Percentiles rank a stretch among this genome's conserved stretches.
Conservation (phyloP, 805 yeast species). For the Myxozyma kluyveri region DNA sequence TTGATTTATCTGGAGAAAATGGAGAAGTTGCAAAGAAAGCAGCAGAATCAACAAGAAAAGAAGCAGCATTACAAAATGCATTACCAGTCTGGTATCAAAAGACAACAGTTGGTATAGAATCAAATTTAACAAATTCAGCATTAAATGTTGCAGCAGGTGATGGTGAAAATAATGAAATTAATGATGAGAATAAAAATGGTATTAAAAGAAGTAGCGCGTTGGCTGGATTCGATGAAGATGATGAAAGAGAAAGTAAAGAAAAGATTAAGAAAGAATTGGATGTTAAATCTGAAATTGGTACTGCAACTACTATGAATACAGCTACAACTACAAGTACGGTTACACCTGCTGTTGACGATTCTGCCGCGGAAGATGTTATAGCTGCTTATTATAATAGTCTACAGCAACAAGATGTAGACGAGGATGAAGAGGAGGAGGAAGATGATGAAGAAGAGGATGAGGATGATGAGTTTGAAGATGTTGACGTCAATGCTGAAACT, state of each 20-base stretch:
- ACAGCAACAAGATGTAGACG: constrained; percentile 60
- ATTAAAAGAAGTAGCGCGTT: background rate
- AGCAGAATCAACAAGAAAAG: constrained; percentile 52
- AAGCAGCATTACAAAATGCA: constrained; percentile 82
- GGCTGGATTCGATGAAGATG: constrained; percentile 12
- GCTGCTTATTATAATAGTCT: constrained; percentile 74
- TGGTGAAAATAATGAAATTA: constrained; percentile 30
- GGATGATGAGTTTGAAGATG: constrained; percentile 36
- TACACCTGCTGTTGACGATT: constrained; percentile 19
- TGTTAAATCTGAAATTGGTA: background rate
- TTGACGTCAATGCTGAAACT: constrained; percentile 14
- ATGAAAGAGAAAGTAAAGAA: constrained; percentile 20
- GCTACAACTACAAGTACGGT: constrained; percentile 32
- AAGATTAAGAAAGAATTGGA: constrained; percentile 6
- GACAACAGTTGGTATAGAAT: constrained; percentile 71
- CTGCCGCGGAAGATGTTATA: constrained; percentile 53
- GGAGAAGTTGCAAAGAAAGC: constrained; percentile 65
- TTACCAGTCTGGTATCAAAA: constrained; percentile 95
- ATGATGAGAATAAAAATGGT: constrained; percentile 23
- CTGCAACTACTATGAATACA: background rate
- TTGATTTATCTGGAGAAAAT: constrained; percentile 51
- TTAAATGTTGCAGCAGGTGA: constrained; percentile 2
- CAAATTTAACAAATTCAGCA: constrained; percentile 52
- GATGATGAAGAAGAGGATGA: constrained; percentile 40
- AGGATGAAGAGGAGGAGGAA: constrained; percentile 55